phyloP scores from a whole-genome alignment of 2,329 filamentous ascomycete genomes.

The Fusarium fujikuroi region DNA sequence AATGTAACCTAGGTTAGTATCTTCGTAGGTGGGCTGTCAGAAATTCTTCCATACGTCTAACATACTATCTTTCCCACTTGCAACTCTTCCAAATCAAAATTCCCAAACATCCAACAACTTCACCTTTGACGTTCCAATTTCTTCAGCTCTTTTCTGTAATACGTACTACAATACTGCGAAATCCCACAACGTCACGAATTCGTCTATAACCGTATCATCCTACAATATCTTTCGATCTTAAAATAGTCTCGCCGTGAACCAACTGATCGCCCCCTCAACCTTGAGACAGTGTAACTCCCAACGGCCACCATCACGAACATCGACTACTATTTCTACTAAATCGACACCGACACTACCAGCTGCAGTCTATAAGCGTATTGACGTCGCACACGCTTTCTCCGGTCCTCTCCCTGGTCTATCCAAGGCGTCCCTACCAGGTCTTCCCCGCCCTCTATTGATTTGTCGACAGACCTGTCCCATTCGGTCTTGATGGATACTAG shows the following conservation, averaged over 20 bases:
- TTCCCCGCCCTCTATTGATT: constrained; percentile 41
- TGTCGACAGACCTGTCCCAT: constrained; percentile 40
- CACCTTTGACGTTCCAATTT: constrained; percentile 6
- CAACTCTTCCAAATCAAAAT: constrained; percentile 31
- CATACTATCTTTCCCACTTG: constrained; percentile 22
- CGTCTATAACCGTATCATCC: neutral
- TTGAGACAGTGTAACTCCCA: constrained; percentile 31
- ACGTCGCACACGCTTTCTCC: constrained; percentile 11
- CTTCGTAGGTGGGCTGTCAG: constrained; percentile 30
- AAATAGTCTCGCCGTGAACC: constrained; percentile 9
- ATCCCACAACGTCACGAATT: constrained; percentile 16
- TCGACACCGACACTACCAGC: neutral
- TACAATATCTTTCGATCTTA: constrained; percentile 15
- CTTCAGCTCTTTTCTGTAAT: neutral
- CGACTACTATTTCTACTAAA: constrained; percentile 7
- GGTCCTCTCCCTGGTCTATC: constrained; percentile 7
- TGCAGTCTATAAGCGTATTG: neutral
- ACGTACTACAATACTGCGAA: neutral
- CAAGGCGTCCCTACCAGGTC: constrained; percentile 37
- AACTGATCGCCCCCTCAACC: constrained; percentile 34
- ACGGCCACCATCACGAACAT: constrained; percentile 30
- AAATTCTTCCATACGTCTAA: constrained; percentile 33
- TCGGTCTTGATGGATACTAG: constrained; percentile 63
- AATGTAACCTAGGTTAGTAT: neutral
- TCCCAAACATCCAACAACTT: constrained; percentile 28